Evolutionary conservation across 2,329 filamentous ascomycete species (phyloP).

Genomic region (Colletotrichum liriopes): DNA sequence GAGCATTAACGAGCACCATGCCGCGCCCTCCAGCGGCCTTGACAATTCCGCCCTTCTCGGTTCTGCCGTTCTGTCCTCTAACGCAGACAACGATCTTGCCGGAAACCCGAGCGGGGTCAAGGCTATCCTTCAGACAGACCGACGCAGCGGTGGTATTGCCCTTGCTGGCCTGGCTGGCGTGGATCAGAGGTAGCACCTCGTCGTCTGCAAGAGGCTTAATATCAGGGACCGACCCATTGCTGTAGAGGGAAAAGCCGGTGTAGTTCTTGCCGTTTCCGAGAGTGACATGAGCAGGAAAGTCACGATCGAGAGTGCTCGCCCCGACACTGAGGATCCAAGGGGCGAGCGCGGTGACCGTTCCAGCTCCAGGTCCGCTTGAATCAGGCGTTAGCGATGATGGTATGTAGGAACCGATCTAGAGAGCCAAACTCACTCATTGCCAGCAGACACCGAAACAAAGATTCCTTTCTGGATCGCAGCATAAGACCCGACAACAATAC

Average conservation of each 20-base stretch:
- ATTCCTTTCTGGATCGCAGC: constrained; percentile 20
- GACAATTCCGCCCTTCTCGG: constrained; percentile 14
- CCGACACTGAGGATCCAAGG: constrained; percentile 28
- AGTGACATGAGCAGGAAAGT: constrained; percentile 21
- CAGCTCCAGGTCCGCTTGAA: neutral
- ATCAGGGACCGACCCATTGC: constrained; percentile 12
- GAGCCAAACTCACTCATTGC: constrained; percentile 1
- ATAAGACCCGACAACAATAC: neutral
- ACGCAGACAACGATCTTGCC: constrained; percentile 16
- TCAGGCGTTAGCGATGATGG: neutral
- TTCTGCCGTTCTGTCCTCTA: constrained; percentile 13
- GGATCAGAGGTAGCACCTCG: constrained; percentile 11
- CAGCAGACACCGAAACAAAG: constrained; percentile 23
- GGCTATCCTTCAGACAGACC: constrained; percentile 10
- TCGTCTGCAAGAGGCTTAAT: constrained; percentile 8
- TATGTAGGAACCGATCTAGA: neutral
- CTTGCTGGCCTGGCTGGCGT: neutral
- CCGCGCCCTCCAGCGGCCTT: constrained; percentile 19
- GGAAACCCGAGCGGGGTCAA: constrained; percentile 19
- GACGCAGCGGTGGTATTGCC: constrained; percentile 2
- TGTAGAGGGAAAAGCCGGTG: constrained; percentile 27
- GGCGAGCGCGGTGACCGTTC: constrained; percentile 7
- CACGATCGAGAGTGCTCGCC: constrained; percentile 30
- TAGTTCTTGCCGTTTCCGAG: constrained; percentile 30
- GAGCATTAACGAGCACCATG: constrained; percentile 24